These are phyloP conservation scores for Phyllosticta paracitricarpa DNA, from an alignment of 2,329 filamentous ascomycete genomes.

Conservation along the genomic window DNA sequence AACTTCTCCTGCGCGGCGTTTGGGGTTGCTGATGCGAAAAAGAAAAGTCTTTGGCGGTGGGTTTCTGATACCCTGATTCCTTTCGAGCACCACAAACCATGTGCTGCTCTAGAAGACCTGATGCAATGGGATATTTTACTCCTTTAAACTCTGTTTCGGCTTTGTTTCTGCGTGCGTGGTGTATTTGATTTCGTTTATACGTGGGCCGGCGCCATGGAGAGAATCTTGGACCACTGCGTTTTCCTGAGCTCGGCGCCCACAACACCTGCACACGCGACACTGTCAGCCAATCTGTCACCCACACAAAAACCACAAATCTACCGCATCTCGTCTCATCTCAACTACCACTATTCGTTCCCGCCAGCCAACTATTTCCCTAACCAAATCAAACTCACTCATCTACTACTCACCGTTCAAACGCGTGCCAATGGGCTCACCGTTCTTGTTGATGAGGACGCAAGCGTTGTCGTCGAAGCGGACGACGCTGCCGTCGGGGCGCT, in stretches of 20 bases:
- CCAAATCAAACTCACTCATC: background rate
- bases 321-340: background rate
- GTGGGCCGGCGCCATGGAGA: conserved; percentile 85
- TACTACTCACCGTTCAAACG: conserved; percentile 62
- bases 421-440: conserved; percentile 87
- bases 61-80: conserved; percentile 5
- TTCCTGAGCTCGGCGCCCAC: conserved; percentile 82
- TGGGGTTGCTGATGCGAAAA: background rate
- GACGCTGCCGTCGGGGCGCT: conserved; percentile 78
- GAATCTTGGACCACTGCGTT: conserved; percentile 96
- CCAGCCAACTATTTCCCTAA: too few relatives aligned
- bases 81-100: background rate
- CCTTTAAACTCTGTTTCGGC: background rate
- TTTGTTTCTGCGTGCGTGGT: background rate
- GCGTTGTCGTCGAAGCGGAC: conserved; percentile 97
- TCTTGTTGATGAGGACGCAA: conserved; percentile 93
- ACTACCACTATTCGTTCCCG: background rate
- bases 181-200: conserved; percentile 37
- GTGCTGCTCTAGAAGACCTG: conserved; percentile 1
- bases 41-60: background rate
- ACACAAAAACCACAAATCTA: background rate
- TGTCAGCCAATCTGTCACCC: conserved; percentile 14
- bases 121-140: background rate
- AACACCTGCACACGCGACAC: conserved; percentile 45
- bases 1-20: background rate